Base-by-base conservation (phyloP, 495 filamentous ascomycete genomes). In the Tuber aestivum region DNA sequence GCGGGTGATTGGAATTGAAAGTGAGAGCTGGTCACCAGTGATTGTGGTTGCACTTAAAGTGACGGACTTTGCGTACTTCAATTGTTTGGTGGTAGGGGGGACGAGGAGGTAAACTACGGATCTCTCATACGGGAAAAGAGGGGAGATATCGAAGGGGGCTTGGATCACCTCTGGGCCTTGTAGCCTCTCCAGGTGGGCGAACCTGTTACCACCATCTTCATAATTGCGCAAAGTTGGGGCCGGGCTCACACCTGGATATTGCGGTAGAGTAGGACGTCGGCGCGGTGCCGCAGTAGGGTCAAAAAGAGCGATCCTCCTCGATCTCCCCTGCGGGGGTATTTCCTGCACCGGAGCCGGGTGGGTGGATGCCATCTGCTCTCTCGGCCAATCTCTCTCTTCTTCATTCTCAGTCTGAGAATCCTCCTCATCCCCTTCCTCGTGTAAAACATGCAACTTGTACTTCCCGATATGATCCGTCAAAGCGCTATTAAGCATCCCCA, bases 401-500 rank as follows among this genome's bases (percentile, higher is more conserved):
- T 87, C 85, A n/a, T n/a, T n/a, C 50, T 88, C 87, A 18, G 79
- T 74, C 7, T 80, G 61, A 8, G 21, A 56, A 32, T 61, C 45
- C 14, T 38, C 72, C 10, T 73, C 68, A 12, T 69, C 72, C 1
- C 83, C 84, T 56, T 83, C 83, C 32, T 83, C 85, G 77, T 90
- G 91, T 74, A 89, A 86, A 72, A 92, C 82, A 72, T 90, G 87
- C 7, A 92, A 80, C 0, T 83, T 86, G 76, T 90, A 92, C 74
- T 90, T 86, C 37, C 78, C 85, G 68, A 91, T 82, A 76, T 92
- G 89, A 2, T 90, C 89, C 7, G 86, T 87, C 42, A 93, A 78
- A 0, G 89, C 89, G 1, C 86, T 90, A 76, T 91, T 91, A 56
- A 93, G 84, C 88, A 93, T 92, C 12, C 90, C 85, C 2, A 92